A percentile compares a stretch with the other conserved stretches of the same genome.
Evolutionary conservation across 176 grass and related monocot genomes (phyloP).

Genomic region (Ampelocalamus luodianensis): DNA sequence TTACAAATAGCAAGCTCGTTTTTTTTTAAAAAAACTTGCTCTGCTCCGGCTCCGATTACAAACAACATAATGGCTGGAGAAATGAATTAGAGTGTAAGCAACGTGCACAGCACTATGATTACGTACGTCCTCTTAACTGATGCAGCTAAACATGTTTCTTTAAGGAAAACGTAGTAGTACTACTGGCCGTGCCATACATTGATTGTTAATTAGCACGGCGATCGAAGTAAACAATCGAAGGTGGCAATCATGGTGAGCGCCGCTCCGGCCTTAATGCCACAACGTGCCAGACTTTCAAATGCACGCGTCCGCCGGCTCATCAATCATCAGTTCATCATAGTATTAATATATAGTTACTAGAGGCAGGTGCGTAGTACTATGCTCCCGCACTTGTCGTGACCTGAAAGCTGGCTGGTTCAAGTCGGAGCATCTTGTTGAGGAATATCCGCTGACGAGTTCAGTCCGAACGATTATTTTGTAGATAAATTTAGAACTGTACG

Average conservation of each 20-base stretch:
- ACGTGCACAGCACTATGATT: conserved; percentile 40
- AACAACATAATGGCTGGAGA: not conserved
- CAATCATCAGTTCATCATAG: conserved; percentile 3
- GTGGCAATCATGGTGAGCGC: conserved; percentile 19
- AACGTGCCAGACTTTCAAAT: not conserved
- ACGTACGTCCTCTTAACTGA: not conserved
- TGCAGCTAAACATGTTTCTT: not conserved
- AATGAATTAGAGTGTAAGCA: conserved; percentile 23
- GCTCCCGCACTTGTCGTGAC: too few species aligned
- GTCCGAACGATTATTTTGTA: too few species aligned
- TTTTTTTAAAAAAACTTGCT: too few species aligned
- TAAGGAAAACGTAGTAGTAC: not conserved
- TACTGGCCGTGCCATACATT: not conserved
- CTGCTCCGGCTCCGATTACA: not conserved
- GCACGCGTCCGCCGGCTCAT: not conserved
- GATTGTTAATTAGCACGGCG: not conserved
- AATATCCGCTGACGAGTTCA: too few species aligned
- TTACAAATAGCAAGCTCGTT: too few species aligned
- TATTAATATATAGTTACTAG: too few species aligned
- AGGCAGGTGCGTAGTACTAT: too few species aligned
- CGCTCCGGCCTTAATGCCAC: conserved; percentile 9
- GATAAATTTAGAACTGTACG: too few species aligned
- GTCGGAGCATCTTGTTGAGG: too few species aligned
- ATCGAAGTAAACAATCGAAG: not conserved
- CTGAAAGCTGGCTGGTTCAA: too few species aligned